Evolutionary conservation across 1,284 basidiomycete species (phyloP).

Genomic region (Leccinum fallax): DNA sequence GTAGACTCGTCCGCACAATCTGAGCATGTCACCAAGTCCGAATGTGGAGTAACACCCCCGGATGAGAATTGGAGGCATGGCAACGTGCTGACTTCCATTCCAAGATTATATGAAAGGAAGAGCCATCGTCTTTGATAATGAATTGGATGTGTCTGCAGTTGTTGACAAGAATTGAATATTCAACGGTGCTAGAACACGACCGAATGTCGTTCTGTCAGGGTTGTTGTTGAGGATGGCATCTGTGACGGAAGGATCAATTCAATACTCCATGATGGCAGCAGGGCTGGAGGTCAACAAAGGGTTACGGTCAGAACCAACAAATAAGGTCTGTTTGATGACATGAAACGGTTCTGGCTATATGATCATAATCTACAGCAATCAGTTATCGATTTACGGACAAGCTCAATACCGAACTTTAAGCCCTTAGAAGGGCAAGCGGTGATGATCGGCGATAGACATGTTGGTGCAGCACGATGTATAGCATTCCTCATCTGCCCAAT

Average conservation of each 20-base stretch:
- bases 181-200: not conserved
- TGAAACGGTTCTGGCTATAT: not conserved
- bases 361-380: slow-evolving; percentile 49
- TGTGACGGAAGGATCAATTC: not conserved
- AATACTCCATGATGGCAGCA: not conserved
- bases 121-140: not conserved
- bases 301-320: not conserved
- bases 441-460: slow-evolving; percentile 64
- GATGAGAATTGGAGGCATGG: slow-evolving; percentile 2
- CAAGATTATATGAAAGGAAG: not conserved
- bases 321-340: not conserved
- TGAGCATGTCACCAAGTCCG: slow-evolving; percentile 11
- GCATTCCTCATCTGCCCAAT: slow-evolving; percentile 33
- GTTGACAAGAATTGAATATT: not conserved
- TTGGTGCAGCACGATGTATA: slow-evolving; percentile 51
- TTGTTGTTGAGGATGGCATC: not conserved
- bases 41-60: not conserved
- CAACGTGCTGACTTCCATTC: not conserved
- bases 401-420: slow-evolving; percentile 56
- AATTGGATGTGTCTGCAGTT: not conserved
- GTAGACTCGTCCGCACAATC: slow-evolving; percentile 14
- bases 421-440: slow-evolving; percentile 47
- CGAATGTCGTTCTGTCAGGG: slow-evolving; percentile 9
- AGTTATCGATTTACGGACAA: slow-evolving; percentile 55
- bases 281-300: not conserved